Evolutionary conservation across 139 green algal species (phyloP).

Genomic region (Chlamydomonas sphaeroides): DNA sequence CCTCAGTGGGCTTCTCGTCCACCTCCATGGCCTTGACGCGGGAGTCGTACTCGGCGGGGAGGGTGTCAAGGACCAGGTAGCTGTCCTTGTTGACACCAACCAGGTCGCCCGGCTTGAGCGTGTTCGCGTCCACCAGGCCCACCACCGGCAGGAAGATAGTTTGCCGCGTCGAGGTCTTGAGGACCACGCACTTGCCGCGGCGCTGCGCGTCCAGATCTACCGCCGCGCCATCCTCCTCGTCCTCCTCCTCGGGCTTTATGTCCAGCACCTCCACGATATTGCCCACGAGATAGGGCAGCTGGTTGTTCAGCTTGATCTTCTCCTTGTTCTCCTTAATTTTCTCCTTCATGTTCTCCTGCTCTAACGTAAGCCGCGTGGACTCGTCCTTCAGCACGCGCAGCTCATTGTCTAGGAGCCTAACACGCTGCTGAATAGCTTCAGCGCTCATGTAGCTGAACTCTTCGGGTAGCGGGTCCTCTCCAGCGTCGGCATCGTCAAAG

Average conservation of each 20-base stretch:
- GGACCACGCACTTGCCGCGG: slow-evolving; percentile 95
- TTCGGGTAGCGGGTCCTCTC: slow-evolving; percentile 77
- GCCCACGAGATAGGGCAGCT: slow-evolving; percentile 97
- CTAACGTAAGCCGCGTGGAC: slow-evolving; percentile 84
- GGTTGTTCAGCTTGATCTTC: slow-evolving; percentile 98
- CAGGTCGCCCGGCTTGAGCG: slow-evolving; percentile 90
- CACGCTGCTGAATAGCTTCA: slow-evolving; percentile 87
- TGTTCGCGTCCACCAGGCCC: slow-evolving; percentile 92
- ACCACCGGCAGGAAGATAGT: slow-evolving; percentile 99
- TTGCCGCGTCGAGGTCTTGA: slow-evolving; percentile 97
- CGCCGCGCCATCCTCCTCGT: slow-evolving; percentile 85
- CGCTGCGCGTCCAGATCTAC: slow-evolving; percentile 93
- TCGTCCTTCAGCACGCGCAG: slow-evolving; percentile 98
- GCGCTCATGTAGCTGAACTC: slow-evolving; percentile 91
- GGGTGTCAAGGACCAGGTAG: slow-evolving; percentile 97
- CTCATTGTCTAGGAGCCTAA: slow-evolving; percentile 95
- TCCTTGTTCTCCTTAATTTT: slow-evolving; percentile 97
- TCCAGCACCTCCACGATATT: slow-evolving; percentile 99
- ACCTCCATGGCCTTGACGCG: slow-evolving; percentile 97
- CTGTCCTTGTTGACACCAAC: slow-evolving; percentile 99
- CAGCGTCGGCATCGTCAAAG: slow-evolving; percentile 52
- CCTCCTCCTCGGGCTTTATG: slow-evolving; percentile 91
- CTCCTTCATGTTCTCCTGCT: slow-evolving; percentile 80
- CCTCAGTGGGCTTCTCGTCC: slow-evolving; percentile 99
- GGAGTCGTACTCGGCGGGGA: slow-evolving; percentile 98